phyloP scores from a whole-genome alignment of 192 early-diverging fungal genomes.

The Phlyctochytrium bullatum region DNA sequence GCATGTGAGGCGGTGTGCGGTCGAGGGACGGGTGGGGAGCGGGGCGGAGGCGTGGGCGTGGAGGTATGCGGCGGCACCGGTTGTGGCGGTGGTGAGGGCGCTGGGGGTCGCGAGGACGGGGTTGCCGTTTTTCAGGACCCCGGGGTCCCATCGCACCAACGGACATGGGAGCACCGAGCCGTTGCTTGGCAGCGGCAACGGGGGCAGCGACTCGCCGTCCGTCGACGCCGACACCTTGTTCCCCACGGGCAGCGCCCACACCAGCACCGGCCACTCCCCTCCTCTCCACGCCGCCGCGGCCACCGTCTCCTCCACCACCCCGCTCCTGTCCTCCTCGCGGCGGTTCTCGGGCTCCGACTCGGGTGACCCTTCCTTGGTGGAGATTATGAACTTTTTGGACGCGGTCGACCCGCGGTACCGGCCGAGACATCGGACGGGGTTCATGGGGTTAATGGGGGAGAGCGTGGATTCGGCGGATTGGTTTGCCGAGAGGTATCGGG shows the following conservation, averaged over 20 bases:
- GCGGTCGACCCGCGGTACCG: slow-evolving; percentile 29
- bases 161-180: background rate
- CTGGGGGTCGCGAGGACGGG: background rate
- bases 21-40: no score
- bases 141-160: background rate
- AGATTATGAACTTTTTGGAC: slow-evolving; percentile 37
- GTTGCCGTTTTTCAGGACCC: background rate
- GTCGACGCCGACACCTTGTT: background rate
- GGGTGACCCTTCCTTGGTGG: slow-evolving; percentile 30
- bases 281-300: background rate
- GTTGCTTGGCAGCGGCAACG: background rate
- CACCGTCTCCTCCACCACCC: slow-evolving; percentile 5
- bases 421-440: slow-evolving; percentile 44
- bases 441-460: slow-evolving; percentile 43
- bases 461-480: slow-evolving; percentile 43
- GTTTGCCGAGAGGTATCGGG: slow-evolving; percentile 38
- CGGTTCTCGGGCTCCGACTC: slow-evolving; percentile 27
- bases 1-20: background rate
- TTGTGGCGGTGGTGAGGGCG: background rate
- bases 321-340: background rate
- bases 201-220: background rate
- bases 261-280: slow-evolving; percentile 15
- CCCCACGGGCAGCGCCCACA: background rate
- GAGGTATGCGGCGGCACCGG: no score
- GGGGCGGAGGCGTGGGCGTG: no score